Evolutionary conservation across 2,329 filamentous ascomycete species (phyloP), one percentile per base, ranked within the genome.

Genomic region (Aspergillus latus): DNA sequence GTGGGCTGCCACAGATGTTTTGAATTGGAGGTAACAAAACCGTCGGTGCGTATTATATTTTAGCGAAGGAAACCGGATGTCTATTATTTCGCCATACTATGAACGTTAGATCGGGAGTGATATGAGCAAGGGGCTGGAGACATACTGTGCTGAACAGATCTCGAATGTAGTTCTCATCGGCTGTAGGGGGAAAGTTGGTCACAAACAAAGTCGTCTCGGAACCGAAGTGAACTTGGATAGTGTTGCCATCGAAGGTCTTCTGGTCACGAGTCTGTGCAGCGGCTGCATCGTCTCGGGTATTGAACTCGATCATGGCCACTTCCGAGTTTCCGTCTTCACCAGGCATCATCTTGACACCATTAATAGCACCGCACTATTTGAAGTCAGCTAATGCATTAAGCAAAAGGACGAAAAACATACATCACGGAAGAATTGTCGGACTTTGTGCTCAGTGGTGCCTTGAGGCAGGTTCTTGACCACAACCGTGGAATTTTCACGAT

Each of bases 1-100:
- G 39, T 84, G 80, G 0, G 92, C 90, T 51, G 84, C 83, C n/a
- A 81, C 80, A 2, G 82, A 74, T 32, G 85, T 84, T 47, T 86
- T 82, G 70, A 97, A 97, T n/a, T 95, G 90, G 5, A 97, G 82
- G 72, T 99, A 99, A 77, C 92, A 97, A 76, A 99, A 99, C 26
- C 94, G 88, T 32, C 94, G 89, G 64, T 90, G 87, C 1, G 88
- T 87, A 67, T 97, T 93, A 72, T 83, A 92, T 71, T 95, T 95
- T 50, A 99, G 83, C 55, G 91, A 96, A 1, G 94, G 94, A 76
- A 94, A 94, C 21, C 94, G 88, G 51, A 97, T 82, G 66, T 88
- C 90, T 54, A 96, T 80, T 54, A 99, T 87, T 43, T 93, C 85
- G 43, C 94, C 94, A 66, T 87, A 93, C 56, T 79, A 71, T 44